A percentile compares a stretch with the other conserved stretches of the same genome.
These are phyloP conservation scores for Emmonsia crescens DNA, from an alignment of 2,329 filamentous ascomycete genomes.

Conservation along the genomic window DNA sequence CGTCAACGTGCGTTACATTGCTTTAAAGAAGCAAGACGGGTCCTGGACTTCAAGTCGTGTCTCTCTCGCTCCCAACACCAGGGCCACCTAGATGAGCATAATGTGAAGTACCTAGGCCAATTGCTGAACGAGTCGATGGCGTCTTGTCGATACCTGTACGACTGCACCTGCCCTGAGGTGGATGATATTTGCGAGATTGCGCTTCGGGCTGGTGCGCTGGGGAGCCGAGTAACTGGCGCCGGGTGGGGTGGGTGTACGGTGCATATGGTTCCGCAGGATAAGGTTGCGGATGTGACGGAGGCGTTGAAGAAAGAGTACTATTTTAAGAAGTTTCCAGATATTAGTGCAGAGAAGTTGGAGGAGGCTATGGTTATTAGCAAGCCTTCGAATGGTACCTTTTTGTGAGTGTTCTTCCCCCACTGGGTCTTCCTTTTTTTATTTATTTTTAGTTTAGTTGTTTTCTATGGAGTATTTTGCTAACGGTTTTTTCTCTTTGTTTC, in stretches of 20 bases:
- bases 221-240: slow-evolving; percentile 78
- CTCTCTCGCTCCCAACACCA: slow-evolving; percentile 46
- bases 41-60: slow-evolving; percentile 69
- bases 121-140: slow-evolving; percentile 84
- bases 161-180: slow-evolving; percentile 88
- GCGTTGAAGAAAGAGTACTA: slow-evolving; percentile 80
- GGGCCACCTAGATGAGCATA: slow-evolving; percentile 44
- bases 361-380: slow-evolving; percentile 81
- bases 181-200: slow-evolving; percentile 79
- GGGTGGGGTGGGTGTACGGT: slow-evolving; percentile 97
- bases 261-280: slow-evolving; percentile 77
- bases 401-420: slow-evolving; percentile 21
- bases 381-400: slow-evolving; percentile 44
- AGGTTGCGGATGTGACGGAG: slow-evolving; percentile 64
- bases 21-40: slow-evolving; percentile 77
- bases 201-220: slow-evolving; percentile 65
- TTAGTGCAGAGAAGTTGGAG: slow-evolving; percentile 60
- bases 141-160: slow-evolving; percentile 76
- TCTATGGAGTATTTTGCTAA: neutral
- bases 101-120: slow-evolving; percentile 61
- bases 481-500: neutral
- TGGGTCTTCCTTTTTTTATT: neutral
- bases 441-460: slow-evolving; percentile 4
- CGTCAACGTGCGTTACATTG: slow-evolving; percentile 83
- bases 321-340: slow-evolving; percentile 54